A percentile compares a stretch with the other conserved stretches of the same genome.
Evolutionary conservation across 352 stramenopile species (phyloP).

Genomic region (Peronospora farinosa): DNA sequence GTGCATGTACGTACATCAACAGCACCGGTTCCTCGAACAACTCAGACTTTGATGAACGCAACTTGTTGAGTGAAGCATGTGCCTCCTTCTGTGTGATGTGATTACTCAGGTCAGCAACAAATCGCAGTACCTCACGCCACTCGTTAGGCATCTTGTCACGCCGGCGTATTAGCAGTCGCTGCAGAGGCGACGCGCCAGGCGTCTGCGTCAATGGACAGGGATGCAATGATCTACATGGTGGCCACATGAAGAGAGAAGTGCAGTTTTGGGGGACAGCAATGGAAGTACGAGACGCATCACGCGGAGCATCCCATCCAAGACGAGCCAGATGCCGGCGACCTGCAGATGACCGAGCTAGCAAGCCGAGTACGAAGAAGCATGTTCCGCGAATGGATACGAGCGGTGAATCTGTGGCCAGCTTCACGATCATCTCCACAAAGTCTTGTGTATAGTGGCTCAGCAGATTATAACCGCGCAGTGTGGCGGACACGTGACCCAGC

Average conservation of each 20-base stretch:
- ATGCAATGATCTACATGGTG: slow-evolving; percentile 26
- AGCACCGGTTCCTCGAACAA: slow-evolving; percentile 83
- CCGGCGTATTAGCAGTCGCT: slow-evolving; percentile 44
- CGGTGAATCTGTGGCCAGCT: slow-evolving; percentile 73
- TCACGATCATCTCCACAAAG: slow-evolving; percentile 82
- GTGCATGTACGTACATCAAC: slow-evolving; percentile 71
- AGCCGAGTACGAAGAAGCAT: slow-evolving; percentile 80
- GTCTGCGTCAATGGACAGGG: slow-evolving; percentile 50
- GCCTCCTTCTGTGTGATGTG: slow-evolving; percentile 88
- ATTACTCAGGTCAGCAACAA: slow-evolving; percentile 81
- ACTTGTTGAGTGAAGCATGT: slow-evolving; percentile 77
- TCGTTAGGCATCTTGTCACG: slow-evolving; percentile 60
- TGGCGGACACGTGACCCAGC: slow-evolving; percentile 75
- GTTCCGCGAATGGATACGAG: slow-evolving; percentile 82
- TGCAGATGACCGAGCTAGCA: slow-evolving; percentile 60
- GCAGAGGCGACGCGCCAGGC: slow-evolving; percentile 46
- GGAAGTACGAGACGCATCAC: slow-evolving; percentile 54
- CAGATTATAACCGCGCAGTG: slow-evolving; percentile 70
- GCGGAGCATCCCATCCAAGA: slow-evolving; percentile 72
- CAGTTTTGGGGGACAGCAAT: slow-evolving; percentile 80
- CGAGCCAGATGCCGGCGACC: slow-evolving; percentile 60
- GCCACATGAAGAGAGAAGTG: slow-evolving; percentile 79
- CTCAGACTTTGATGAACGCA: slow-evolving; percentile 56
- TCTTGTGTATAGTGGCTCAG: slow-evolving; percentile 77
- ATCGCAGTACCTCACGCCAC: slow-evolving; percentile 71